Base-by-base conservation (phyloP, 2,329 filamentous ascomycete genomes). In the Pseudopyricularia cyperi region DNA sequence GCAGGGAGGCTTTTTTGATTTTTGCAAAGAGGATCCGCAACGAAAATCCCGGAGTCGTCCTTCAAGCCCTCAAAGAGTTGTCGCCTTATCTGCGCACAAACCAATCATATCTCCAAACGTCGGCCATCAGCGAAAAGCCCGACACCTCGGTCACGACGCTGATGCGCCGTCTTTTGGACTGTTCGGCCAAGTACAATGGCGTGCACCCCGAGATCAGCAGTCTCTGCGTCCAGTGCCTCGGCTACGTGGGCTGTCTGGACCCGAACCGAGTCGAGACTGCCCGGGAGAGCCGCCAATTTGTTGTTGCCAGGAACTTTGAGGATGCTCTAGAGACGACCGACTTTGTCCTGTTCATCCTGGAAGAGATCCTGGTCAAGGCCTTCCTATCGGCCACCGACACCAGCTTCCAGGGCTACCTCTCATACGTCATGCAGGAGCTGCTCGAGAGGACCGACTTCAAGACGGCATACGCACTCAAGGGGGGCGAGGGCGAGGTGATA, bases 391-490 rank as follows among this genome's bases (percentile, higher is more conserved):
- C 88, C 1, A 93, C 86, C 0, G 94, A 96, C 63, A 86, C 89
- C 2, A 83, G 82, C 57, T 77, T 89, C 6, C 93, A 97, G 65
- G 90, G 89, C 0, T 95, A 94, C 62, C 74, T 99, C 17, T 91
- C 91, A 1, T 98, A 87, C 66, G 87, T 85, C 2, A 96, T 98
- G 82, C 93, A 99, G 66, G 85, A 95, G 60, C 75, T 97, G 39
- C 75, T 97, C 3, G 82, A 83, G 46, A 81, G 84, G 57, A 88
- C 86, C 61, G 83, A 85, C 28, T 83, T 96, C 61, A 82, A 75
- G 54, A 71, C 76, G 11, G 79, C 76, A 0, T 74, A 71, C 50
- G 65, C 64, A 30, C 65, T 66, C 63, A 65, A 69, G 35, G 64
- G 65, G 1, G 65, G 57, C 19, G 77, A 82, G 28, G 73, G 74